These are phyloP conservation scores for Claviceps sp. DNA, from an alignment of 2,329 filamentous ascomycete species.

Conservation along the genomic window DNA sequence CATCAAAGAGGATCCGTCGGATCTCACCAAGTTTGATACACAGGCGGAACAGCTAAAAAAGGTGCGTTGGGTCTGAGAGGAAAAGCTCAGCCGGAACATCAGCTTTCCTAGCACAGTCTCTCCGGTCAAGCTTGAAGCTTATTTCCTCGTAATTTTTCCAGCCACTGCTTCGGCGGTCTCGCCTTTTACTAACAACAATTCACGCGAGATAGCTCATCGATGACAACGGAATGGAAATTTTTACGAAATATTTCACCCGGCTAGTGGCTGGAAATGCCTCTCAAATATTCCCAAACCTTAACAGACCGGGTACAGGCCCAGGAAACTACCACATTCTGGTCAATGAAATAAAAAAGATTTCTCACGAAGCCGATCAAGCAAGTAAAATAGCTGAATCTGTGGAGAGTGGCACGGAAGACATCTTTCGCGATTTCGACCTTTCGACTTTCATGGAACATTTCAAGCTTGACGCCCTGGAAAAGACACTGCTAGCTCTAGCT, in stretches of 20 bases:
- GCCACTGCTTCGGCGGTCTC: not conserved
- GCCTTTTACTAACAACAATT: conserved; percentile 10
- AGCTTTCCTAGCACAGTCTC: not conserved
- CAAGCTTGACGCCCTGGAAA: conserved; percentile 76
- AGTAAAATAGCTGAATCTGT: conserved; percentile 88
- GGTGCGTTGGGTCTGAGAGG: conserved; percentile 36
- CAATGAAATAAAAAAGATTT: conserved; percentile 75
- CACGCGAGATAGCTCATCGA: conserved; percentile 58
- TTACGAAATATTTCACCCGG: conserved; percentile 87
- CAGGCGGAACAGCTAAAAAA: conserved; percentile 87
- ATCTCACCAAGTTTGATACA: conserved; percentile 77
- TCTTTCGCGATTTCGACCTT: conserved; percentile 94
- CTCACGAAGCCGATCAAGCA: conserved; percentile 67
- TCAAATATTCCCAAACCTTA: conserved; percentile 75
- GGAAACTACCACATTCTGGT: conserved; percentile 75
- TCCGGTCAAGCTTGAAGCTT: not conserved
- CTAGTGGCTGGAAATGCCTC: conserved; percentile 82
- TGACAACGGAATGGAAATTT: conserved; percentile 99
- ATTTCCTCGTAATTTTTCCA: not conserved
- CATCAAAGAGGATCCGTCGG: conserved; percentile 79
- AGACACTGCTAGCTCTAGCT: conserved; percentile 75
- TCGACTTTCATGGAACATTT: conserved; percentile 93
- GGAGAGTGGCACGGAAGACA: conserved; percentile 78
- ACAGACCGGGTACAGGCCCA: conserved; percentile 57
- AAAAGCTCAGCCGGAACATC: not conserved